phyloP scores from a whole-genome alignment of 352 stramenopile species.

The Pythium aphanidermatum region DNA sequence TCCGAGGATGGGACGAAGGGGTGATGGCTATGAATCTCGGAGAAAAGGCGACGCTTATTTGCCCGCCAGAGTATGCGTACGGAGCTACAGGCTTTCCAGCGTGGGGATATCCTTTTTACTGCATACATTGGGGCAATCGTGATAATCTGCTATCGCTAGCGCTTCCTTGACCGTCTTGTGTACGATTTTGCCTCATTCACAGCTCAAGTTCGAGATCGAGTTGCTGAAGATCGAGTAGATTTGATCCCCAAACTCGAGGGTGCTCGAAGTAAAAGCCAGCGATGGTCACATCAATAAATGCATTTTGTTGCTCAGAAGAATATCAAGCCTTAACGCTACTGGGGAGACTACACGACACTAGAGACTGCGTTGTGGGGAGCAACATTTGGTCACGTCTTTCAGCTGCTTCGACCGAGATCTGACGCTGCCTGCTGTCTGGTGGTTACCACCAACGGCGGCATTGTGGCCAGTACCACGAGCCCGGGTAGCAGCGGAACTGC shows the following conservation, averaged over 20 bases:
- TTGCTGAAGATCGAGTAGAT: constrained; percentile 81
- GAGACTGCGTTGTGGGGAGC: no score
- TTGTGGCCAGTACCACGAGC: constrained; percentile 5
- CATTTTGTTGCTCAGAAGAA: neutral
- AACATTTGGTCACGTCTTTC: no score
- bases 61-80: constrained; percentile 94
- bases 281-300: no score
- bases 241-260: no score
- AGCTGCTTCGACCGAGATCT: no score
- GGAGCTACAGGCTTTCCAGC: constrained; percentile 87
- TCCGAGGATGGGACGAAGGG: constrained; percentile 95
- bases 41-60: constrained; percentile 89
- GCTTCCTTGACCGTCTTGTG: constrained; percentile 7
- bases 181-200: constrained; percentile 91
- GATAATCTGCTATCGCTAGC: constrained; percentile 31
- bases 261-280: no score
- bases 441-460: constrained; percentile 6
- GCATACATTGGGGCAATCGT: constrained; percentile 11
- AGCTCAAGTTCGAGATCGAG: constrained; percentile 91
- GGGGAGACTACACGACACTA: no score
- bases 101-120: constrained; percentile 85
- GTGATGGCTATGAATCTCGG: constrained; percentile 84
- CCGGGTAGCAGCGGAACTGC: constrained; percentile 1
- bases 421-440: neutral
- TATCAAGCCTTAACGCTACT: neutral